Percentiles rank a stretch among this genome's conserved stretches.
Conservation (phyloP, 306 rosid species). For the Medicago ruthenica region DNA sequence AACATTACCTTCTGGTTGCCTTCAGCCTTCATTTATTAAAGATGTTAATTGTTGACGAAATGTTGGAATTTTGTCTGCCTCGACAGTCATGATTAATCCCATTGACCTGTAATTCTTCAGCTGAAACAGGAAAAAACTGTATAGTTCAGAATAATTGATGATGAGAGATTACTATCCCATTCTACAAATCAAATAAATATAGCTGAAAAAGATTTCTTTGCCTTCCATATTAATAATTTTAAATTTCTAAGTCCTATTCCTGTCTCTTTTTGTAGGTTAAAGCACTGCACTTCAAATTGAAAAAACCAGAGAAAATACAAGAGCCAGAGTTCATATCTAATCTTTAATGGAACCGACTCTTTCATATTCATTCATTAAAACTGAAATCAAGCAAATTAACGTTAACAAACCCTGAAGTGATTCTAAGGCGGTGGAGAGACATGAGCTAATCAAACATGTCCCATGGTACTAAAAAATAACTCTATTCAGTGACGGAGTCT, state of each 20-base stretch:
- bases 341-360: conserved; percentile 1
- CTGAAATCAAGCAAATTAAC: background rate
- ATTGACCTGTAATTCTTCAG: conserved; percentile 57
- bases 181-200: conserved; percentile 26
- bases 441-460: background rate
- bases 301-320: background rate
- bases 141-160: conserved; percentile 38
- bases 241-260: background rate
- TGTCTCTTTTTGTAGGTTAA: background rate
- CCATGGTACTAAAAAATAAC: background rate
- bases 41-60: conserved; percentile 68
- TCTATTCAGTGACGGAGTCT: no score
- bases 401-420: conserved; percentile 1
- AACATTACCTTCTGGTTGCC: conserved; percentile 34
- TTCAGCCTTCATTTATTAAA: conserved; percentile 53
- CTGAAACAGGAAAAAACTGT: conserved; percentile 49
- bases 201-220: conserved; percentile 14
- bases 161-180: conserved; percentile 12
- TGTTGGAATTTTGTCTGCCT: conserved; percentile 58
- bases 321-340: conserved; percentile 1
- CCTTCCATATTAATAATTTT: background rate
- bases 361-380: conserved; percentile 8
- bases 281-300: background rate
- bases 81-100: conserved; percentile 72
- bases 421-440: background rate